phyloP scores from a whole-genome alignment of 805 yeast species.

The Myxozyma vanderwaltii region DNA sequence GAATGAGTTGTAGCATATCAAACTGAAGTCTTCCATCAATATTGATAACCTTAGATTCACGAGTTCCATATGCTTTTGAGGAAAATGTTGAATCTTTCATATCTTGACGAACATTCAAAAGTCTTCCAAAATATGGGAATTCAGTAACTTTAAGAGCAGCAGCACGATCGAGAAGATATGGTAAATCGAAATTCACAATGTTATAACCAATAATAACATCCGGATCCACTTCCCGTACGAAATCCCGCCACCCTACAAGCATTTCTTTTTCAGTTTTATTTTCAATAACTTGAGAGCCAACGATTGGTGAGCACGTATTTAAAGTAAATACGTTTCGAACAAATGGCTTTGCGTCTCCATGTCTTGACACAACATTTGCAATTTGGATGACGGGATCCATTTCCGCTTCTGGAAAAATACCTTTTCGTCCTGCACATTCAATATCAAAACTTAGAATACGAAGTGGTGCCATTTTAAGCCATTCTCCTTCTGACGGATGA shows the following conservation, averaged over 20 bases:
- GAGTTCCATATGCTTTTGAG: slow-evolving; percentile 94
- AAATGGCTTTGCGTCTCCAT: slow-evolving; percentile 77
- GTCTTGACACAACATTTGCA: slow-evolving; percentile 84
- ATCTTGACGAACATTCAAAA: slow-evolving; percentile 68
- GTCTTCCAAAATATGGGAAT: slow-evolving; percentile 88
- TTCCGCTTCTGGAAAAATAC: slow-evolving; percentile 93
- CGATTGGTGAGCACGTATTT: slow-evolving; percentile 85
- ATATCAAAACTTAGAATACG: slow-evolving; percentile 94
- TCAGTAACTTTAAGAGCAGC: slow-evolving; percentile 59
- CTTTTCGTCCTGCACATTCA: slow-evolving; percentile 97
- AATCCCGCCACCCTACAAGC: slow-evolving; percentile 84
- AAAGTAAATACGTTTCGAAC: slow-evolving; percentile 94
- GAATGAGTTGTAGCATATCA: slow-evolving; percentile 88
- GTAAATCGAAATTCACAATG: slow-evolving; percentile 91
- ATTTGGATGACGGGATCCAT: slow-evolving; percentile 95
- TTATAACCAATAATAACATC: slow-evolving; percentile 97
- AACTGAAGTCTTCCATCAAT: slow-evolving; percentile 96
- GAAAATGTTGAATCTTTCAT: slow-evolving; percentile 80
- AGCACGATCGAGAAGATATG: slow-evolving; percentile 88
- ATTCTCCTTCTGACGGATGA: slow-evolving; percentile 89
- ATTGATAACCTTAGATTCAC: slow-evolving; percentile 87
- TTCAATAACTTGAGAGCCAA: slow-evolving; percentile 86
- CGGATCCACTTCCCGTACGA: slow-evolving; percentile 82
- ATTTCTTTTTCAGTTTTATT: slow-evolving; percentile 75
- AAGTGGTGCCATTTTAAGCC: slow-evolving; percentile 90